Conservation (phyloP, 495 filamentous ascomycete species). For the Lophiotrema nucula region DNA sequence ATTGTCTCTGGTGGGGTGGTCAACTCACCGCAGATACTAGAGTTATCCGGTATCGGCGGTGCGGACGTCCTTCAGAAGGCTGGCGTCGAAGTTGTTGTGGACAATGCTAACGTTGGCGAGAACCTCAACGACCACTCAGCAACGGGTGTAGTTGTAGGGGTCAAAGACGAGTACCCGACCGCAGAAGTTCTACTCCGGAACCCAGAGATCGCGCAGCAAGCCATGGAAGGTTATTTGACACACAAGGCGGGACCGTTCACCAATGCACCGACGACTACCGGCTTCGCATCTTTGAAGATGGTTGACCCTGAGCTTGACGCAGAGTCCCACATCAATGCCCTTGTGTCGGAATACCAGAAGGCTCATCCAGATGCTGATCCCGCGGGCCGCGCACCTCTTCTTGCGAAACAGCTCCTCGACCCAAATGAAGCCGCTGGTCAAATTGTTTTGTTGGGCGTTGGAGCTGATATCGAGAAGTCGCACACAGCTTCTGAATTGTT, state of each 20-base stretch:
- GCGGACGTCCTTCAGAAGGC: constrained; percentile 5
- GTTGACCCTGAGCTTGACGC: constrained; percentile 17
- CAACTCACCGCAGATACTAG: constrained; percentile 28
- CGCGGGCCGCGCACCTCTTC: constrained; percentile 10
- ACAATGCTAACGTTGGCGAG: constrained; percentile 27
- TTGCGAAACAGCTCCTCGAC: constrained; percentile 13
- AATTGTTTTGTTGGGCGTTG: constrained; percentile 3
- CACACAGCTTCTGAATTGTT: constrained; percentile 5
- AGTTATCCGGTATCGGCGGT: constrained; percentile 32
- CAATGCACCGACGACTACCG: constrained; percentile 17
- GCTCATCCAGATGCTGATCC: constrained; percentile 16
- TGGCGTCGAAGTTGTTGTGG: constrained; percentile 21
- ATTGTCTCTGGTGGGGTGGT: constrained; percentile 29
- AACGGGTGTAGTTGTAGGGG: constrained; percentile 4
- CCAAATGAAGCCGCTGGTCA: constrained; percentile 24
- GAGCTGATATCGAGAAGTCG: constrained; percentile 1
- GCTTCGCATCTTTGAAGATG: constrained; percentile 12
- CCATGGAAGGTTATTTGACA: constrained; percentile 19
- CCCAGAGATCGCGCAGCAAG: constrained; percentile 20
- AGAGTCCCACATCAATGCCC: constrained; percentile 17
- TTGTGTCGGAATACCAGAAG: constrained; percentile 11
- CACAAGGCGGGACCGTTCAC: constrained; percentile 29
- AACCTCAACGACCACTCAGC: constrained; percentile 32
- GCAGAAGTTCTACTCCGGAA: constrained; percentile 22
- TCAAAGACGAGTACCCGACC: constrained; percentile 30